Base-by-base conservation (phyloP, 2,329 filamentous ascomycete species). In the Neoarthrinium moseri region DNA sequence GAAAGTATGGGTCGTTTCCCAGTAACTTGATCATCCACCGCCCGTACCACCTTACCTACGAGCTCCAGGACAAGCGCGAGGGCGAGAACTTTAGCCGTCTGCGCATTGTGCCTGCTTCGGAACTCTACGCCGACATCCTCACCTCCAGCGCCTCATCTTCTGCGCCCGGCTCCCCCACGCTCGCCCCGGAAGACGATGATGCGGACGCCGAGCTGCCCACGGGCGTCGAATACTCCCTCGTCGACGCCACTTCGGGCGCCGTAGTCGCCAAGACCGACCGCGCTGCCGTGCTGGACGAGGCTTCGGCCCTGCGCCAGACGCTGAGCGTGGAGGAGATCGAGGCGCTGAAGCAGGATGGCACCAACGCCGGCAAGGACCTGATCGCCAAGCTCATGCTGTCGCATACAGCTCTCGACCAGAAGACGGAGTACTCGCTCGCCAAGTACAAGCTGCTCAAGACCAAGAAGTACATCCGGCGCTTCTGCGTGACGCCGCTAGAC, bases 361-460 rank as follows among this genome's bases (percentile, higher is more conserved):
- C 84, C 4, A 85, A 85, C 5, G 89, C 89, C 0, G 92, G 91
- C 11, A 87, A 88, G 63, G 91, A 95, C 42, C 80, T 99, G 38
- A 94, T 99, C 52, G 86, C 89, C n/a, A 95, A 91, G 68, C 83
- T 99, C 21, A 80, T 99, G 67, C 78, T 91, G 23, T 94, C 91
- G 34, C 94, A 99, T 66, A 85, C 88, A 15, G 88, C 86, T 1
- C 78, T 99, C 34, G 91, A 95, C 55, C 87, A 97, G 70, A 99
- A 99, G 75, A 97, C 94, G 0, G 78, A 84, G 1, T 99, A 95
- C 61, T 95, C 91, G 3, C 74, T 96, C 47, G 91, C 92, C 34
- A 99, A 99, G 67, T 99, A 99, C 69, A 96, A 94, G 60, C 73
- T 97, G 15, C 77, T 95, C 36, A 99, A 99, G 72, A 87, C 89